Evolutionary conservation across 352 stramenopile species (phyloP), one percentile per base, ranked within the genome.

Genomic region (Globisporangium barbulae): DNA sequence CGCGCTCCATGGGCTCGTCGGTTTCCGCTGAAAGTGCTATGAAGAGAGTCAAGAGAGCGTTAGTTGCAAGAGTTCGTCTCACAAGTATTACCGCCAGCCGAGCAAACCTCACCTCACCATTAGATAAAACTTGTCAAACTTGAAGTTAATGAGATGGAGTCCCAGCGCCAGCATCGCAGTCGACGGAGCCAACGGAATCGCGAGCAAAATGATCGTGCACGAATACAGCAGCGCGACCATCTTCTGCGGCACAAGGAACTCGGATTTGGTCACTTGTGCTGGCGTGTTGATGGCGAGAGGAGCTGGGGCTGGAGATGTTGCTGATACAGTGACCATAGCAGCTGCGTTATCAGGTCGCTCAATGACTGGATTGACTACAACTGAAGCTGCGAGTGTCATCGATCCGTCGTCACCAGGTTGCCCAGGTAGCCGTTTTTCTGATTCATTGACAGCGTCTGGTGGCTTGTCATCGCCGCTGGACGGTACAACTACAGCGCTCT

Each of bases 211-310:
- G 33, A 94, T 83, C 21, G 86, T 91, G 45, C 78, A 85, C 35
- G 84, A 91, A 63, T 91, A 94, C 22, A 94, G 60, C 49, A 94
- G 63, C 22, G 81, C 83, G 5, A 94, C 83, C 84, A 93, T 93
- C 57, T 93, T 92, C 58, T 90, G 83, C 1, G 82, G 82, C 7
- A 93, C 81, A 9, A 87, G 67, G 54, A 94, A 94, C 59, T 93
- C 86, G 9, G 73, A 69, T 30, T 79, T 87, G 13, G 72, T 66
- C 15, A 79, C 44, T 41, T 62, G 56, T 25, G 25, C 25, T 54
- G 48, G 7, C 6, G 48, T n/a, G n/a, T 22, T 39, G 42, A 22
- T 22, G 6, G 48, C 25, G 25, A 19, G 48, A 54, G 25, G 12
- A 22, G 13, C 13, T n/a, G 48, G 25, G 5, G 21, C 5, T 15